Evolutionary conservation across 495 filamentous ascomycete genomes (phyloP), one percentile per base, ranked within the genome.

Genomic region (Darksidea phi): DNA sequence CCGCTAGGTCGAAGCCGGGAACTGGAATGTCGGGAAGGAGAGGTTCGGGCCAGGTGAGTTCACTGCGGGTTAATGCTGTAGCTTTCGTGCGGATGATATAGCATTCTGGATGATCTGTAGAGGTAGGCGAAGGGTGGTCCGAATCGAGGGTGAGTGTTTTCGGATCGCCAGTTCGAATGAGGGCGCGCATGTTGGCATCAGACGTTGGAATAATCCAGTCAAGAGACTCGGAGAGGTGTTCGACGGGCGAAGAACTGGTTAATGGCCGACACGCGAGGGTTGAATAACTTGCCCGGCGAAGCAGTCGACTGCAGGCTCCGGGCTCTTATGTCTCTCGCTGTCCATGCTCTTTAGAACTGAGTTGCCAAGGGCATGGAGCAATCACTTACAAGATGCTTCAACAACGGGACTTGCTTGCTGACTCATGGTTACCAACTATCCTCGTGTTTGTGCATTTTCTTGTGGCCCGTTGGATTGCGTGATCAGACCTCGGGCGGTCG

Each of bases 1-100:
- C 83, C 34, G 80, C 78, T 58, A 84, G 68, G 69, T 85, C 84
- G 61, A 82, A 78, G 56, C 83, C 76, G 3, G 84, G 84, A 17
- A 86, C 78, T 12, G 55, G 54, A 1, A 54, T 59, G 10, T 34
- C 17, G 47, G 49, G 48, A 1, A 17, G 1, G 4, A 59, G 50
- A 8, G 43, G 41, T 47, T 57, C 57, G 25, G 68, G 48, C 72
- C 76, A 79, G 15, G 70, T 59, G 13, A 86, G 74, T 63, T 86
- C 85, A 47, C 83, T 80, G 48, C 79, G 74, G 59, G 77, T 85
- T 42, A 84, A 79, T 18, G 83, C 78, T 18, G 80, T 78, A 10
- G 83, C 76, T 43, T 78, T 74, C 13, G 86, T 79, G 54, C 81
- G 81, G 68, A 88, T 78, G 6, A 87, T 77, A 58, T 86, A 83